Conservation (phyloP, 306 rosid genomes). For the Sphenostylis stenocarpa region DNA sequence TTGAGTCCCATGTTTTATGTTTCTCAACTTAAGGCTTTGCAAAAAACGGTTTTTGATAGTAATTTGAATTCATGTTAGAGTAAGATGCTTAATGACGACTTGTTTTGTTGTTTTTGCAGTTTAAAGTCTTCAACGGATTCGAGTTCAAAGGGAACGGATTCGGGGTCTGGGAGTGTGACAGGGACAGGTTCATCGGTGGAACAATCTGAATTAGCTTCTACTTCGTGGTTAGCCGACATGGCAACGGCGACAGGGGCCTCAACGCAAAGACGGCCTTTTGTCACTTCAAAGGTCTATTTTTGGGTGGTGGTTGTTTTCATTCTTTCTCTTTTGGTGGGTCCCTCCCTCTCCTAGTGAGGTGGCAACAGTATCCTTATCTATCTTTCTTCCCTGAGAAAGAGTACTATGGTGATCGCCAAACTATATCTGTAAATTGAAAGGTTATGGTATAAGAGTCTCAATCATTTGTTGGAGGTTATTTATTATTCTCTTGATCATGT, state of each 20-base stretch:
- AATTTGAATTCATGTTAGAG: not conserved
- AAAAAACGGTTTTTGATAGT: too few species aligned
- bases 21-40: not conserved
- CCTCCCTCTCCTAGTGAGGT: not conserved
- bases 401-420: not conserved
- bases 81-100: not conserved
- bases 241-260: conserved; percentile 66
- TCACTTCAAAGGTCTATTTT: conserved; percentile 4
- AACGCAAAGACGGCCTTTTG: not conserved
- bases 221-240: conserved; percentile 67
- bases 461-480: conserved; percentile 34
- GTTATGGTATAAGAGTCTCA: conserved; percentile 25
- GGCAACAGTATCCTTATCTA: conserved; percentile 25
- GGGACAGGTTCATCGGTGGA: conserved; percentile 27
- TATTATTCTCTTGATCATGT: not conserved
- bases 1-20: not conserved
- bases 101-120: conserved; percentile 33
- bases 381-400: not conserved
- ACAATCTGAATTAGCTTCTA: conserved; percentile 44
- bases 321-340: conserved; percentile 34
- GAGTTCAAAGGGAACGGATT: conserved; percentile 36
- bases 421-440: not conserved
- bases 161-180: conserved; percentile 15
- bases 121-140: conserved; percentile 55
- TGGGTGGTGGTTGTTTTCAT: conserved; percentile 33